Evolutionary conservation across 768 basidiomycete genomes (phyloP).

Genomic region (Rhizopogon salebrosus): DNA sequence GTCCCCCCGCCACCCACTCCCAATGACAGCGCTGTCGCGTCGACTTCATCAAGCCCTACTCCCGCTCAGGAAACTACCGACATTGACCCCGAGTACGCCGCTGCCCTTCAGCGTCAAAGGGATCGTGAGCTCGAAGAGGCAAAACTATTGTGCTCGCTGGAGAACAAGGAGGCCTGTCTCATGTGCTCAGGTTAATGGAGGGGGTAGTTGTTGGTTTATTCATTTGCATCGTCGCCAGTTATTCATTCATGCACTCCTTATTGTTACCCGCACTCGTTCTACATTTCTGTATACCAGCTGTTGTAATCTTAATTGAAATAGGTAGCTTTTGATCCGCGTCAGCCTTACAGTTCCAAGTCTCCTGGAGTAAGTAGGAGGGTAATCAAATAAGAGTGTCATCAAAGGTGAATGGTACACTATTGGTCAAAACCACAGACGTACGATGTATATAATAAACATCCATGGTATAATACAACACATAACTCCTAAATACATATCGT

Average conservation of each 20-base stretch:
- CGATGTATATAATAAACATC: background rate
- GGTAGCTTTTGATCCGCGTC: background rate
- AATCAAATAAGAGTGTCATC: background rate
- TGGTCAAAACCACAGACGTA: background rate
- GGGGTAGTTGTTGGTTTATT: background rate
- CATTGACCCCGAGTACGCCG: constrained; percentile 68
- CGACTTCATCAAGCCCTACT: constrained; percentile 10
- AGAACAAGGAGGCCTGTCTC: constrained; percentile 91
- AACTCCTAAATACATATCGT: background rate
- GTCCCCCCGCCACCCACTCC: constrained; percentile 29
- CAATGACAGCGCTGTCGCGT: background rate
- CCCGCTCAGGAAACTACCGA: constrained; percentile 27
- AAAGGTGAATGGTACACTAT: no score
- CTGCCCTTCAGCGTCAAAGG: constrained; percentile 64
- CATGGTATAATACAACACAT: constrained; percentile 1
- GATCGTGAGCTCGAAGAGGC: constrained; percentile 78
- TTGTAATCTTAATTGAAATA: constrained; percentile 16
- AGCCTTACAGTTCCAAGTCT: no score
- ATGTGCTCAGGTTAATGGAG: constrained; percentile 77
- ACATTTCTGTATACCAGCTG: constrained; percentile 4
- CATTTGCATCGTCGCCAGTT: background rate
- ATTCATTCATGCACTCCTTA: constrained; percentile 4
- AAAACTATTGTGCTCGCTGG: constrained; percentile 76
- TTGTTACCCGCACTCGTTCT: background rate
- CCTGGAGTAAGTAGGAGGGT: background rate